These are phyloP conservation scores for Pisolithus orientalis DNA, from an alignment of 768 basidiomycete genomes.

Conservation along the genomic window DNA sequence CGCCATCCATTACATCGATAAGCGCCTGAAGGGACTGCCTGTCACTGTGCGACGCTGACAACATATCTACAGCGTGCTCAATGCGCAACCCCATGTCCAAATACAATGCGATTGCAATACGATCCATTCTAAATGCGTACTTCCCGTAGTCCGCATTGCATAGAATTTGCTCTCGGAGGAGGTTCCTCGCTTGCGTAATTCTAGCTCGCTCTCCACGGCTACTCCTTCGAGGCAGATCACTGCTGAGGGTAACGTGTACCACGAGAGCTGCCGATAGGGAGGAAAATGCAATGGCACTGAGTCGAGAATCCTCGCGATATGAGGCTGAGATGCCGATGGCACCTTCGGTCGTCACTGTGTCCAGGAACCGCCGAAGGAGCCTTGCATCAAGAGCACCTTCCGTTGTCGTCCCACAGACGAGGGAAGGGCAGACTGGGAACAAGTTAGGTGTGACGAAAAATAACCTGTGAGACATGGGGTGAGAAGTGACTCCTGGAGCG, in stretches of 20 bases:
- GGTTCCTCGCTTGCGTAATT: conserved; percentile 7
- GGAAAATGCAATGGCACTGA: conserved; percentile 37
- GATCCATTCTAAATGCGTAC: conserved; percentile 43
- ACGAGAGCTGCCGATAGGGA: conserved; percentile 30
- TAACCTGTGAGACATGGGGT: too few species aligned
- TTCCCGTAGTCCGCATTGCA: conserved; percentile 24
- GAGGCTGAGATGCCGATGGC: conserved; percentile 38
- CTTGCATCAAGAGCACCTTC: conserved; percentile 2
- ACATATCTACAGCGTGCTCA: conserved; percentile 33
- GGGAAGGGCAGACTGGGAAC: too few species aligned
- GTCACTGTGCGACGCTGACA: conserved; percentile 23
- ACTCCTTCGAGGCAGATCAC: neutral
- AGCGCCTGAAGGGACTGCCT: conserved; percentile 31
- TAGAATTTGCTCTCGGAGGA: conserved; percentile 30
- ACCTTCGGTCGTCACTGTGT: conserved; percentile 14
- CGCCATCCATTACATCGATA: conserved; percentile 34
- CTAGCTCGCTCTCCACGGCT: neutral
- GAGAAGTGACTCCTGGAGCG: too few species aligned
- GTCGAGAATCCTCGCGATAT: conserved; percentile 29
- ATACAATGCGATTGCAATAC: conserved; percentile 33
- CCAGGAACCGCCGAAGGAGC: conserved; percentile 25
- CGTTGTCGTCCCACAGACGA: neutral
- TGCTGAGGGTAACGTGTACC: conserved; percentile 23
- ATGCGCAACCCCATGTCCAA: conserved; percentile 33
- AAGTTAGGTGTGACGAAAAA: too few species aligned